These are phyloP conservation scores for Kazachstania sp. DNA, from an alignment of 1,139 yeast genomes.

Conservation along the genomic window DNA sequence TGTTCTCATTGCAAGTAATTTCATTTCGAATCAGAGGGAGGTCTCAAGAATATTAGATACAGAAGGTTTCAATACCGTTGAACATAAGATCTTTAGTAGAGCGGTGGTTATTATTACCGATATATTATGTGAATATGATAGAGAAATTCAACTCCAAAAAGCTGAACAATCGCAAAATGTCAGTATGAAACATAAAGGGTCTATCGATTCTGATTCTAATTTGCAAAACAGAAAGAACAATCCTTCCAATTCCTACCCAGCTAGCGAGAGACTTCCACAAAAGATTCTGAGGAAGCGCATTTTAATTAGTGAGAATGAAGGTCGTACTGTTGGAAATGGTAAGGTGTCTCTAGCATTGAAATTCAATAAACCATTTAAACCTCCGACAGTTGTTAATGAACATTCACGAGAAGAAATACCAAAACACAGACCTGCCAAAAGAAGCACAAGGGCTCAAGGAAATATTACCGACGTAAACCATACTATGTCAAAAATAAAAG, in stretches of 20 bases:
- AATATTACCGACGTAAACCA: not conserved
- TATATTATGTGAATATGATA: slow-evolving; percentile 15
- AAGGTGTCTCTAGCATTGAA: slow-evolving; percentile 15
- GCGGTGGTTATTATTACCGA: slow-evolving; percentile 22
- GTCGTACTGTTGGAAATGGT: not conserved
- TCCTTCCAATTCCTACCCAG: not conserved
- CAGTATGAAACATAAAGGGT: not conserved
- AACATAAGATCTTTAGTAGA: slow-evolving; percentile 25
- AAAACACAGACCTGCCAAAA: not conserved
- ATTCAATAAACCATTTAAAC: slow-evolving; percentile 24
- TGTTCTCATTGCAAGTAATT: slow-evolving; percentile 18
- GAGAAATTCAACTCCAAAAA: slow-evolving; percentile 12
- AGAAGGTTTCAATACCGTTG: slow-evolving; percentile 19
- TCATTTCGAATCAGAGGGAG: slow-evolving; percentile 21
- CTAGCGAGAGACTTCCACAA: not conserved
- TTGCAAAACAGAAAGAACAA: not conserved
- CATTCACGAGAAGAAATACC: not conserved
- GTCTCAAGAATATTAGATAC: slow-evolving; percentile 16
- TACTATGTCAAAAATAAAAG: not conserved
- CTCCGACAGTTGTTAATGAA: slow-evolving; percentile 14
- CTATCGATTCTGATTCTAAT: not conserved
- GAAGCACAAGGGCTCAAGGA: not conserved
- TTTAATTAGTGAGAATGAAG: not conserved
- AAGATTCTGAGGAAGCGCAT: not conserved
- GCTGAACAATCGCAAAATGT: not conserved